These are phyloP conservation scores for Chrysochromulina parva DNA, from an alignment of 78 protist species.

Conservation along the genomic window DNA sequence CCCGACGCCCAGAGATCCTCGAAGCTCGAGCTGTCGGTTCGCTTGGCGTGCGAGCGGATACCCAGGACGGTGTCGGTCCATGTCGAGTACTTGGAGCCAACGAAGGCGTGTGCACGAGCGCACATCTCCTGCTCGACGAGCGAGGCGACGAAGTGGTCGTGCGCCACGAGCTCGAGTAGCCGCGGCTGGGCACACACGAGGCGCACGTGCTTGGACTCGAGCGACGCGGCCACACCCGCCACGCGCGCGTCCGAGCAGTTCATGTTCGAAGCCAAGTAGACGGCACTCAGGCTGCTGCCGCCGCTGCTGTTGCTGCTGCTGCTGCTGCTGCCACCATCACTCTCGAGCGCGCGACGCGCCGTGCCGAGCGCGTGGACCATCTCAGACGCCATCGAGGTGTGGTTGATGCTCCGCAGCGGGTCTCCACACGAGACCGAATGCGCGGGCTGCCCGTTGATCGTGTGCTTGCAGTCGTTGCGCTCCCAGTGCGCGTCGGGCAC, in stretches of 20 bases:
- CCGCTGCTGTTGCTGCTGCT: too few species aligned
- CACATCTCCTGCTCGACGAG: constrained; percentile 11
- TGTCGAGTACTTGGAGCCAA: neutral
- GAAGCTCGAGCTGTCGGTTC: too few species aligned
- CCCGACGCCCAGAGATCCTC: too few species aligned
- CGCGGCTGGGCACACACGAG: neutral
- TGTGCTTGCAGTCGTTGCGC: neutral
- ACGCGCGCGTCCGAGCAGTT: neutral
- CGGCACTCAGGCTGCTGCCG: too few species aligned
- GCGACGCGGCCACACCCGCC: neutral
- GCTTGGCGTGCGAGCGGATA: neutral
- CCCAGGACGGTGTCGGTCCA: constrained; percentile 16
- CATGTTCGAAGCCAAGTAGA: neutral
- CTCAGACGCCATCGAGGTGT: neutral
- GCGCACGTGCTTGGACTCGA: neutral
- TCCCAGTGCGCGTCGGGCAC: constrained; percentile 20
- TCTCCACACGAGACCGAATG: constrained; percentile 6
- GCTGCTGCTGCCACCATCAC: too few species aligned
- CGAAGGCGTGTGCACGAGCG: neutral
- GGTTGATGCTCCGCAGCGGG: neutral
- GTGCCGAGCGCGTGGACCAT: neutral
- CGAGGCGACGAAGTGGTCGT: neutral
- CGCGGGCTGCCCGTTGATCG: neutral
- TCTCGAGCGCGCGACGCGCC: neutral
- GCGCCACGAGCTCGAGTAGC: neutral